phyloP scores from a whole-genome alignment of 805 yeast genomes.

The Saturnispora quitensis region DNA sequence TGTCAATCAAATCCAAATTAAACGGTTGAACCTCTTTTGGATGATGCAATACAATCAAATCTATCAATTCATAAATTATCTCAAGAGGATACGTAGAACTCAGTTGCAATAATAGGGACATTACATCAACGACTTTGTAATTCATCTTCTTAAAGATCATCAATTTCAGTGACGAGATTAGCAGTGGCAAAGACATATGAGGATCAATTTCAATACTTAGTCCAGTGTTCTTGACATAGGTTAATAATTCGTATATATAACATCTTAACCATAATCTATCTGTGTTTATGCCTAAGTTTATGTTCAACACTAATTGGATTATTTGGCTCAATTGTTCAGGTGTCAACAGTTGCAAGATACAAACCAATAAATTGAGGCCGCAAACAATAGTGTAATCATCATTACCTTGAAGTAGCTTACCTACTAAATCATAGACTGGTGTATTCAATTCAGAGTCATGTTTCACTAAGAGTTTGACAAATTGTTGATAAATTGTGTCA shows the following conservation, averaged over 20 bases:
- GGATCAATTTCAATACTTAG: slow-evolving; percentile 1
- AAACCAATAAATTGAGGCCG: slow-evolving; percentile 7
- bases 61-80: slow-evolving; percentile 79
- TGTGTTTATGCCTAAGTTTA: neutral
- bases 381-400: slow-evolving; percentile 4
- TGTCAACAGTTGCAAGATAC: neutral
- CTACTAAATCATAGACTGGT: slow-evolving; percentile 8
- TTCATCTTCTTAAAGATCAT: slow-evolving; percentile 2
- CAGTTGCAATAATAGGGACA: slow-evolving; percentile 64
- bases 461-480: slow-evolving; percentile 7
- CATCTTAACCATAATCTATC: slow-evolving; percentile 11
- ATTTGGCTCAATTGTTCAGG: neutral
- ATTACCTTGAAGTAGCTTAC: slow-evolving; percentile 1
- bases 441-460: slow-evolving; percentile 1
- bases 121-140: slow-evolving; percentile 30
- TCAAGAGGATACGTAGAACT: slow-evolving; percentile 77
- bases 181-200: slow-evolving; percentile 34
- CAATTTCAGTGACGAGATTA: slow-evolving; percentile 9
- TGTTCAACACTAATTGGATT: neutral
- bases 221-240: slow-evolving; percentile 3
- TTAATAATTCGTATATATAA: slow-evolving; percentile 10
- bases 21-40: slow-evolving; percentile 84
- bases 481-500: slow-evolving; percentile 7
- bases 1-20: slow-evolving; percentile 57
- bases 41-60: slow-evolving; percentile 82